Percentiles rank a stretch among this genome's conserved stretches.
phyloP scores from a whole-genome alignment of 495 filamentous ascomycete species.

The Podospora appendiculata region DNA sequence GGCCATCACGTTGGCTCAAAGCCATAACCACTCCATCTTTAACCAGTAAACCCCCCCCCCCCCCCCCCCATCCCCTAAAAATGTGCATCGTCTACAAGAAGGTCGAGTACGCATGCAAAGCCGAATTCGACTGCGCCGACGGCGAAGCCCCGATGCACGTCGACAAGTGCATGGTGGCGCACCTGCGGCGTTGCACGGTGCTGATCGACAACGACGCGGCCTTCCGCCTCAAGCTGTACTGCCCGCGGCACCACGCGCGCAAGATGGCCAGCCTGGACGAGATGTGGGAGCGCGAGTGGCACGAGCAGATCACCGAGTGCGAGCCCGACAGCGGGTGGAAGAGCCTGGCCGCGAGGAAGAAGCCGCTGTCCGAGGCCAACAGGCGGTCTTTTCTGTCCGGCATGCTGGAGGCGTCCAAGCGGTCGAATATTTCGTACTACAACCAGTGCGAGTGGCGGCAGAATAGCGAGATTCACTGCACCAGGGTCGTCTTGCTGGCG shows the following conservation, averaged over 20 bases:
- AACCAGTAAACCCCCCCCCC: not conserved
- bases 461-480: too few relatives aligned
- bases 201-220: not conserved
- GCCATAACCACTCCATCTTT: not conserved
- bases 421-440: too few relatives aligned
- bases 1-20: not conserved
- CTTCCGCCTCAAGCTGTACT: not conserved
- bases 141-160: not conserved
- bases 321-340: too few relatives aligned
- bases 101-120: not conserved
- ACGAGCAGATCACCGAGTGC: not conserved
- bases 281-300: not conserved
- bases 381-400: too few relatives aligned
- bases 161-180: not conserved
- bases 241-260: not conserved
- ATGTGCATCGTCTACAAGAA: not conserved
- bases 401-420: too few relatives aligned
- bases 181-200: not conserved
- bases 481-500: too few relatives aligned
- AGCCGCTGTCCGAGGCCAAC: too few relatives aligned
- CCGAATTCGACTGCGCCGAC: not conserved
- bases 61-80: not conserved
- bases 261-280: not conserved
- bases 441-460: too few relatives aligned
- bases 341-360: too few relatives aligned